Base-by-base conservation (phyloP, 306 rosid genomes). In the Sicyos edulis region DNA sequence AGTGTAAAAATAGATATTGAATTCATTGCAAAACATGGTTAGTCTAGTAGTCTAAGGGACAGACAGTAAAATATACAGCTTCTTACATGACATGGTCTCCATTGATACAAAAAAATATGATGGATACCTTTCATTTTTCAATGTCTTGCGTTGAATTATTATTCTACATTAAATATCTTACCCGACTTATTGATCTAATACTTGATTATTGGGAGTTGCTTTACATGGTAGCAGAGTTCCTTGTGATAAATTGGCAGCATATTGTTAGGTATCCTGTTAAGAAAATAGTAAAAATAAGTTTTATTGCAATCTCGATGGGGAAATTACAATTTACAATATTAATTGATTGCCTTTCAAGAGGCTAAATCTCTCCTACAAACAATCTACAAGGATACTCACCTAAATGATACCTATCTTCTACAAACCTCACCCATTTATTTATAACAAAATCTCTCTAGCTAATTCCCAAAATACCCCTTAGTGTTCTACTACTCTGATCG, bases 31-130 rank as follows among this genome's bases (percentile, higher is more conserved):
- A 4, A 58, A 58, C 11, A 3, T 17, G 54, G 19, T 13, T 44
- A 20, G 14, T 22, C 51, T 37, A n/a, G 16, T 37, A 63, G 26
- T 61, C 10, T 1, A 32, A 37, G 42, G 42, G 42, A 37, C 7
- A 6, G 67, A 61, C 67, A 14, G 21, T 61, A 37, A 29, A 6
- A 32, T 37, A 63, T 62, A n/a, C 16, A 19, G 24, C 50, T 32
- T 62, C 29, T 34, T 62, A 15, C 68, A 32, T 62, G 49, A 62
- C 8, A n/a, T 62, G 7, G 14, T 62, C 49, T 62, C 68, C 50
- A 8, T 4, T 16, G 7, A 62, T 62, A 8, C 14, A 16, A 37
- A 9, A 16, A 61, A 13, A 13, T 16, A 9, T 32, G 47, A 45
- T 61, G 67, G 67, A 61, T 32, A 1, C 67, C 29, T 16, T 61